phyloP scores from a whole-genome alignment of 2,329 filamentous ascomycete species.

The Apiospora arundinis region DNA sequence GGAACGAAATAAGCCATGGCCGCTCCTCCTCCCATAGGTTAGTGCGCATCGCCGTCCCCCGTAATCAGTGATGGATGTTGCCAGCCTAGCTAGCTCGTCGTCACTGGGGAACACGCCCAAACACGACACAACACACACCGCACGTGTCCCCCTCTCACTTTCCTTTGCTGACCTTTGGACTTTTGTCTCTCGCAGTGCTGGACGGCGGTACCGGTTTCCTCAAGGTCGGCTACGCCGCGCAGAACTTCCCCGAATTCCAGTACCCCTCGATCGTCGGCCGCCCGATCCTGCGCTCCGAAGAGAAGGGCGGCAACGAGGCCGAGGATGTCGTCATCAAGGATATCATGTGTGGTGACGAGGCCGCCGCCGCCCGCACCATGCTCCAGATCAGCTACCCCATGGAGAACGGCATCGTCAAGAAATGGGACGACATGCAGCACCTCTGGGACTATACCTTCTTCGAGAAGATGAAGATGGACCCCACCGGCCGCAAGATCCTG shows the following conservation, averaged over 20 bases:
- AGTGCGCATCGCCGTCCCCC: slow-evolving; percentile 32
- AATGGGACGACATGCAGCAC: slow-evolving; percentile 99
- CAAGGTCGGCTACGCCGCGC: slow-evolving; percentile 98
- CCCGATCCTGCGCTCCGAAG: slow-evolving; percentile 95
- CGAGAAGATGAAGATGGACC: slow-evolving; percentile 95
- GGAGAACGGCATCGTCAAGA: slow-evolving; percentile 99
- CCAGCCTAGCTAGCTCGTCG: background rate
- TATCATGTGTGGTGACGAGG: slow-evolving; percentile 99
- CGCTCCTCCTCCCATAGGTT: slow-evolving; percentile 61
- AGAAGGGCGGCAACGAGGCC: slow-evolving; percentile 61
- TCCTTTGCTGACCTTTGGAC: background rate
- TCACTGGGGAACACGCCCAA: background rate
- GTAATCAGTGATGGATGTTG: background rate
- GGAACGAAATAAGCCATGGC: slow-evolving; percentile 49
- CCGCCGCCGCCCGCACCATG: slow-evolving; percentile 93
- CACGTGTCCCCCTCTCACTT: background rate
- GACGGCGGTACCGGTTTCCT: slow-evolving; percentile 99
- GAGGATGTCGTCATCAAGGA: slow-evolving; percentile 85
- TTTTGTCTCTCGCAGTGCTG: slow-evolving; percentile 71
- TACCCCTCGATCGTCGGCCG: slow-evolving; percentile 98
- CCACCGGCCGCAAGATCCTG: slow-evolving; percentile 92
- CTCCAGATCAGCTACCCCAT: slow-evolving; percentile 99
- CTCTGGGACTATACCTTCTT: slow-evolving; percentile 99
- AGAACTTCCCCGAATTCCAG: slow-evolving; percentile 99
- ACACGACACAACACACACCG: background rate